A percentile compares a stretch with the other conserved stretches of the same genome.
Evolutionary conservation across 805 yeast genomes (phyloP).

Genomic region (Saccharomycopsis olivae): DNA sequence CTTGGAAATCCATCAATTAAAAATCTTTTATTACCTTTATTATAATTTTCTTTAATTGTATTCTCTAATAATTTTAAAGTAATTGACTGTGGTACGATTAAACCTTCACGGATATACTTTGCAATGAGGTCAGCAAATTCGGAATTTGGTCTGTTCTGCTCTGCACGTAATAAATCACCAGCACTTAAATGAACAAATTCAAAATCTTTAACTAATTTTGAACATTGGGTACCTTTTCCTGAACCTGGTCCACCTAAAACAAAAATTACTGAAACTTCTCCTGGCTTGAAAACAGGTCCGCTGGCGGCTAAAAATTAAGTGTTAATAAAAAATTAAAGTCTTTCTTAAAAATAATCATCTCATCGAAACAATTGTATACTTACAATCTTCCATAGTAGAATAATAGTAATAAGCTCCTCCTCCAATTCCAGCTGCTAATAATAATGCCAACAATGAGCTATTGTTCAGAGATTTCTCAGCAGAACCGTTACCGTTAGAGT

Average conservation of each 20-base stretch:
- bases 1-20: constrained; percentile 95
- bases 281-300: constrained; percentile 42
- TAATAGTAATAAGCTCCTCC: no score
- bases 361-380: not conserved
- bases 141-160: constrained; percentile 75
- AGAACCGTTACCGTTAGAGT: no score
- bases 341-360: no score
- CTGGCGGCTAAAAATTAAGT: no score
- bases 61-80: constrained; percentile 75
- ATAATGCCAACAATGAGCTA: no score
- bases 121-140: constrained; percentile 80
- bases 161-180: constrained; percentile 93
- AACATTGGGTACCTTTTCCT: constrained; percentile 96
- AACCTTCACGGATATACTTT: constrained; percentile 74
- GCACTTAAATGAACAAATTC: constrained; percentile 86
- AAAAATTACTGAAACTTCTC: constrained; percentile 67
- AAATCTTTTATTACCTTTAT: constrained; percentile 49
- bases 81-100: constrained; percentile 86
- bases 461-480: no score
- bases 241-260: constrained; percentile 98
- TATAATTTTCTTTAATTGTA: constrained; percentile 52
- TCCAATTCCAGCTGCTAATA: no score
- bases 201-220: constrained; percentile 67
- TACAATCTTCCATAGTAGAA: not conserved
- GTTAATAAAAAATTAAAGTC: no score